These are phyloP conservation scores for Citrullus mucosospermus DNA, from an alignment of 306 rosid species.

Conservation along the genomic window DNA sequence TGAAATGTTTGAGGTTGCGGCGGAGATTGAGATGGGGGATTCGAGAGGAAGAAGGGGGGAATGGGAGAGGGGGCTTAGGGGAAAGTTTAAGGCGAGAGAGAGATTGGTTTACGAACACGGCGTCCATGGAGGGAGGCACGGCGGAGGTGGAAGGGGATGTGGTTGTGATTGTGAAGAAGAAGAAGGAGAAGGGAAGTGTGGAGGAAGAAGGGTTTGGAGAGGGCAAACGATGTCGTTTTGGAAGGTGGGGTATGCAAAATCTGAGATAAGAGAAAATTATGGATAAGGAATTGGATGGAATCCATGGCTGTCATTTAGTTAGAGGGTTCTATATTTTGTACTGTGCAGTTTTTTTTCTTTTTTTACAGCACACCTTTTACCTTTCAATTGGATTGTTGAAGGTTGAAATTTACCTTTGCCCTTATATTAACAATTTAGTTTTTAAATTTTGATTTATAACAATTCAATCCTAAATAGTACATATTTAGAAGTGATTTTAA, in stretches of 20 bases:
- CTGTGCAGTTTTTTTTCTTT: not conserved
- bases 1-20: not conserved
- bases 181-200: no score
- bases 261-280: not conserved
- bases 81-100: conserved; percentile 40
- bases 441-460: no score
- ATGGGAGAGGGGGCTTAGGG: conserved; percentile 12
- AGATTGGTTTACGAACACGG: conserved; percentile 43
- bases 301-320: not conserved
- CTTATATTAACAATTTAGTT: no score
- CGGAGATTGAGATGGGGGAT: conserved; percentile 21
- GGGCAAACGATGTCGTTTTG: not conserved
- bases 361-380: no score
- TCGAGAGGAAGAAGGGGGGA: not conserved
- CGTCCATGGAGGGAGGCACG: conserved; percentile 34
- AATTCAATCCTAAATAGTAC: no score
- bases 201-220: not conserved
- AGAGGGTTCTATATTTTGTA: not conserved
- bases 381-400: no score
- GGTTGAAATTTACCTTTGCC: no score
- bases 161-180: not conserved
- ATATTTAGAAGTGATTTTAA: no score
- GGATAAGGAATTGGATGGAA: conserved; percentile 3
- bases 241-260: not conserved
- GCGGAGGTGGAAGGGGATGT: not conserved